phyloP scores from a whole-genome alignment of 2,329 filamentous ascomycete species.

The Fusarium bactridioides region DNA sequence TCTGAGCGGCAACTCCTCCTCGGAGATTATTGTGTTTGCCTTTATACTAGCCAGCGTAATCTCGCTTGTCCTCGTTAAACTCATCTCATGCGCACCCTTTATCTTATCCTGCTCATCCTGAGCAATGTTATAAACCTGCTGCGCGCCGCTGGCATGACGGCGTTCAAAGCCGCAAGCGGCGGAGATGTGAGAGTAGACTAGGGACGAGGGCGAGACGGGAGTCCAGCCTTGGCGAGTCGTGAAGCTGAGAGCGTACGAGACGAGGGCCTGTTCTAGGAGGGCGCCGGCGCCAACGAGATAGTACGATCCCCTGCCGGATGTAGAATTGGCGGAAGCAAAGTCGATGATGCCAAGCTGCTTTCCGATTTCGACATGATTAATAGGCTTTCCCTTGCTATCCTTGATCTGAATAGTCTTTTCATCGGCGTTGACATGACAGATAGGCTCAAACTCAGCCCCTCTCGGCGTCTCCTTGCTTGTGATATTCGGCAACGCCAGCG shows the following conservation, averaged over 20 bases:
- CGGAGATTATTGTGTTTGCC: neutral
- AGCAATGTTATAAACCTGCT: neutral
- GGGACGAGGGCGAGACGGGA: neutral
- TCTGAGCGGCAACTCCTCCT: neutral
- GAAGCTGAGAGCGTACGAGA: neutral
- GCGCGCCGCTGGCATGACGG: accelerated
- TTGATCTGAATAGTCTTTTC: neutral
- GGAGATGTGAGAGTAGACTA: neutral
- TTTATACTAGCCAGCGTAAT: neutral
- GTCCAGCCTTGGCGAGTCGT: neutral
- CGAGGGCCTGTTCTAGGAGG: neutral
- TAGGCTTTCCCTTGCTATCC: neutral
- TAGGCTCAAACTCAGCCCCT: neutral
- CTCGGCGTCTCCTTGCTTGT: neutral
- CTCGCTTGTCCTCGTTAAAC: neutral
- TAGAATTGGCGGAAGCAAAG: neutral
- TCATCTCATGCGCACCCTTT: accelerated
- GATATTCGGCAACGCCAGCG: neutral
- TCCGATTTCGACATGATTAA: neutral
- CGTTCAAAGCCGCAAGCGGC: neutral
- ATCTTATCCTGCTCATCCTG: neutral
- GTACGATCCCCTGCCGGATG: no score
- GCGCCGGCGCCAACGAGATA: neutral
- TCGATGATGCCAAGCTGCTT: neutral
- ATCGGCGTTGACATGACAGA: neutral